Conservation (phyloP, 1,284 basidiomycete species). For the Thecaphora thlaspeos region DNA sequence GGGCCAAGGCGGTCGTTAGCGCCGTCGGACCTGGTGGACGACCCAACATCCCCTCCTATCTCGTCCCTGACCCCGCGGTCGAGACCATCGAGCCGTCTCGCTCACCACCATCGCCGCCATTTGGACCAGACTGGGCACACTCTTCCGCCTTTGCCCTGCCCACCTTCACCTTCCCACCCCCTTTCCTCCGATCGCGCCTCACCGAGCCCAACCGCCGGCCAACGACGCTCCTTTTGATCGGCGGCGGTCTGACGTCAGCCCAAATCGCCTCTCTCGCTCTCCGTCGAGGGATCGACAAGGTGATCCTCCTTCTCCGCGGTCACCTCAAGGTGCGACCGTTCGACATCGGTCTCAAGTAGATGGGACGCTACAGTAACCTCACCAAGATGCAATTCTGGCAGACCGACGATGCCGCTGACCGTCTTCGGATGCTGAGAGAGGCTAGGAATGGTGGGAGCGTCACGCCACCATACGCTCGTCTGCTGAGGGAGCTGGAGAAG, state of each 20-base stretch:
- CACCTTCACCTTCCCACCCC: slow-evolving; percentile 22
- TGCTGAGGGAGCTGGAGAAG: slow-evolving; percentile 38
- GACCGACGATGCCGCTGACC: slow-evolving; percentile 33
- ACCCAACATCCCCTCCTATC: slow-evolving; percentile 43
- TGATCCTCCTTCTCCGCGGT: slow-evolving; percentile 53
- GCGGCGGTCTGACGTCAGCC: slow-evolving; percentile 59
- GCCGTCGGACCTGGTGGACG: slow-evolving; percentile 54
- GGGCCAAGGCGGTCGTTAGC: slow-evolving; percentile 42
- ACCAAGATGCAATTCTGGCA: slow-evolving; percentile 57
- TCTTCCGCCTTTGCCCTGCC: slow-evolving; percentile 45
- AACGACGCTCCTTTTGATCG: slow-evolving; percentile 51
- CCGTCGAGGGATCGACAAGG: slow-evolving; percentile 43
- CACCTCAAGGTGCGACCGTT: slow-evolving; percentile 57
- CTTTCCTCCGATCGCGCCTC: not conserved
- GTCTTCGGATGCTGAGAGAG: slow-evolving; percentile 35
- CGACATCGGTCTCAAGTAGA: slow-evolving; percentile 53
- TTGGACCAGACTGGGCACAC: slow-evolving; percentile 55
- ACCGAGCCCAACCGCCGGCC: not conserved
- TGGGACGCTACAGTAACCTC: slow-evolving; percentile 50
- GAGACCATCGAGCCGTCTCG: no score
- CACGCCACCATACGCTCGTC: slow-evolving; percentile 49
- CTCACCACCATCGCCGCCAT: slow-evolving; percentile 2
- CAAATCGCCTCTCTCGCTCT: slow-evolving; percentile 56
- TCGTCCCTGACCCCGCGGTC: not conserved
- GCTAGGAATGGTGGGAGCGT: slow-evolving; percentile 56